A percentile compares a stretch with the other conserved stretches of the same genome.
Evolutionary conservation across 345 rosid genomes (phyloP).

Genomic region (Noccaea bulbosa): DNA sequence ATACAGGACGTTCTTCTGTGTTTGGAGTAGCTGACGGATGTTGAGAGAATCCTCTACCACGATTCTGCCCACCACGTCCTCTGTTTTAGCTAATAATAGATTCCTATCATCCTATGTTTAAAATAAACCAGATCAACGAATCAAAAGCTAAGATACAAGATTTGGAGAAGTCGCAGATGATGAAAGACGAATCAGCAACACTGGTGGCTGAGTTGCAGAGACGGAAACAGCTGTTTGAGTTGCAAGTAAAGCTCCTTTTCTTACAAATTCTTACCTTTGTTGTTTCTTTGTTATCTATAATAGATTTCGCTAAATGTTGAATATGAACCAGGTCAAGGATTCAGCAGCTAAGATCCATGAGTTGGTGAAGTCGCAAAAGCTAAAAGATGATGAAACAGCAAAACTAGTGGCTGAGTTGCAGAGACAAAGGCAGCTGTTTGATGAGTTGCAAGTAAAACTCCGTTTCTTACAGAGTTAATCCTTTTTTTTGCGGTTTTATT

Average conservation of each 20-base stretch:
- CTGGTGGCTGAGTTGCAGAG: slow-evolving; percentile 6
- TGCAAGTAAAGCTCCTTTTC: slow-evolving; percentile 5
- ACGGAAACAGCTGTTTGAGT: slow-evolving; percentile 1
- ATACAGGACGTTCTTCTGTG: too few species aligned
- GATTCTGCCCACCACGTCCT: too few species aligned
- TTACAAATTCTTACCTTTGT: too few species aligned
- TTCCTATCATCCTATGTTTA: neutral
- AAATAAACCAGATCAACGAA: slow-evolving; percentile 40
- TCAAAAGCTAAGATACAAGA: slow-evolving; percentile 8
- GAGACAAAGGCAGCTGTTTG: neutral
- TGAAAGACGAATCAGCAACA: slow-evolving; percentile 29
- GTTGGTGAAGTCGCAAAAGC: slow-evolving; percentile 8
- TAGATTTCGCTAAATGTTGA: neutral
- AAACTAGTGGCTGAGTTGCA: neutral
- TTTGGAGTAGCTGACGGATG: too few species aligned
- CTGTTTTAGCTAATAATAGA: neutral
- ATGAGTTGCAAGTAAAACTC: slow-evolving; percentile 1
- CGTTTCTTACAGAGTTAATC: neutral
- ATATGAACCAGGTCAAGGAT: slow-evolving; percentile 42
- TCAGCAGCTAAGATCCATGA: slow-evolving; percentile 8
- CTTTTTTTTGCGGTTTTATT: neutral
- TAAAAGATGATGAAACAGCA: slow-evolving; percentile 3
- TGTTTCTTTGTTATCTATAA: neutral
- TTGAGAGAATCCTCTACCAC: too few species aligned
- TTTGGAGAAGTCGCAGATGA: slow-evolving; percentile 29